phyloP scores from a whole-genome alignment of 495 filamentous ascomycete genomes.

The Platismatia glauca region DNA sequence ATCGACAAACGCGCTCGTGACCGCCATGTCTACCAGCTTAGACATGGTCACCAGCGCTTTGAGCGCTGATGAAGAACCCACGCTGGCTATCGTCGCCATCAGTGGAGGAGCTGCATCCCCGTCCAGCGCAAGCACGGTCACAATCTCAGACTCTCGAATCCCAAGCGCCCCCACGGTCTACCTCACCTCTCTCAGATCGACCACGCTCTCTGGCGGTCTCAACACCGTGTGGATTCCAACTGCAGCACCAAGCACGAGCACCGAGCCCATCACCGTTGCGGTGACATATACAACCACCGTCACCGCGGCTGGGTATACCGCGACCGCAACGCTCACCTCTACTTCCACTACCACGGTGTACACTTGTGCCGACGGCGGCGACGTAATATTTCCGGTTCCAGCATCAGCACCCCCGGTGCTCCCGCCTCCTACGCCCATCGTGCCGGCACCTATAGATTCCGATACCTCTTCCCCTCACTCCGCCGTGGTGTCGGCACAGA shows the following conservation, averaged over 20 bases:
- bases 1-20: not conserved
- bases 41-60: not conserved
- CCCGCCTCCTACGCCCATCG: not conserved
- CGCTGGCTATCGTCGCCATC: not conserved
- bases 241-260: not conserved
- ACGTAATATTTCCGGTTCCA: not conserved
- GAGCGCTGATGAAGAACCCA: not conserved
- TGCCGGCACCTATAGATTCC: not conserved
- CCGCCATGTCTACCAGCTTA: not conserved
- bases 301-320: not conserved
- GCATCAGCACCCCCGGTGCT: not conserved
- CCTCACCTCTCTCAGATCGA: not conserved
- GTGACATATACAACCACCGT: not conserved
- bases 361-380: not conserved
- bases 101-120: not conserved
- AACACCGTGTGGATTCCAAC: not conserved
- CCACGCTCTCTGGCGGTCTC: not conserved
- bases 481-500: not conserved
- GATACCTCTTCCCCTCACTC: not conserved
- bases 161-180: not conserved
- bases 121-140: not conserved
- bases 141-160: not conserved
- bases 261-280: not conserved
- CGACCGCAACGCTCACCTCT: conserved; percentile 1
- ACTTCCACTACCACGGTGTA: not conserved